Base-by-base conservation (phyloP, 192 early-diverging fungal genomes). In the Mortierella claussenii region DNA sequence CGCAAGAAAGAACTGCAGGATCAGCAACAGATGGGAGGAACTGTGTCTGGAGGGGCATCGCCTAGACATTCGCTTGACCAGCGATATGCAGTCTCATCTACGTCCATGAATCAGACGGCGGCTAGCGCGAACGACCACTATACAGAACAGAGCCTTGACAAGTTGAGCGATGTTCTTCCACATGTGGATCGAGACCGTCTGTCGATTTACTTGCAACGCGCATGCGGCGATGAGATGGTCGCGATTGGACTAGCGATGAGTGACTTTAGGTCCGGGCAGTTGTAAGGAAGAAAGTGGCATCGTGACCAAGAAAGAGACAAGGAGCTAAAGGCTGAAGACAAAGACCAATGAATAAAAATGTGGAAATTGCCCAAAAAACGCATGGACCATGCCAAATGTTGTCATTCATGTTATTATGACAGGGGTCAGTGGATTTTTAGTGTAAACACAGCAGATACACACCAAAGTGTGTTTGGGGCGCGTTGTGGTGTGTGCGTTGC, bases 81-180 rank as follows among this genome's bases (percentile, higher is more conserved):
- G 37, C 5, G 73, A 4, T 76, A 61, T 27, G 66, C 73, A 4
- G 73, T 76, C 7, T 40, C 73, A 15, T 53, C 47, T 0, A 32
- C 43, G 6, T 42, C 69, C 5, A 11, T 76, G 23, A 51, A 37
- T 21, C 52, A 56, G 6, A n/a, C 50, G 0, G 15, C 54, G 0
- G 50, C 73, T 9, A 51, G 47, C 20, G 47, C 44, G 37, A 66
- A 51, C 21, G 73, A 76, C 23, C 62, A 66, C 47, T 40, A 54
- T 48, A 60, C 57, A 32, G 69, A 80, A 45, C 79, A 83, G 52
- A 74, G 78, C 43, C 37, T 86, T 48, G 79, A 86, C 55, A 81
- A 82, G 32, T 34, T 86, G 44, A 79, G 84, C 30, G 68, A 80
- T 34, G 78, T 86, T 15, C 42, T 86, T 17, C 78, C 84, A n/a